Evolutionary conservation across 345 rosid species (phyloP), one percentile per base, ranked within the genome.

Genomic region (Heritiera fomes): DNA sequence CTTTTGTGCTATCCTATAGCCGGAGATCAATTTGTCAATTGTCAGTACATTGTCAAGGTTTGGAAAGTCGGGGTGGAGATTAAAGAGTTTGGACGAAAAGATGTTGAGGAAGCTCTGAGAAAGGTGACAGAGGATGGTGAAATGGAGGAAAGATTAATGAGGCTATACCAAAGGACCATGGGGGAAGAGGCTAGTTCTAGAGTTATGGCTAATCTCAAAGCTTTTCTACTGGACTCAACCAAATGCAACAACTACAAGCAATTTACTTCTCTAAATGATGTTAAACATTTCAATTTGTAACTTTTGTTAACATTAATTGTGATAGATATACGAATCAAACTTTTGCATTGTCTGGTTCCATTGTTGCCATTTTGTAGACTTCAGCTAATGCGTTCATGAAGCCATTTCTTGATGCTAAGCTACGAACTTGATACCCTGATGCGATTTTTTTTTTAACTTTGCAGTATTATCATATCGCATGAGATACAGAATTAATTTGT

Each of bases 1-100:
- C 83, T 92, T 17, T 40, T 94, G 41, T 94, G 98, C 80, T 91
- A 87, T 73, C 93, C 97, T 0, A 83, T 94, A 0, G 97, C 93
- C 0, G 98, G 95, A 9, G 96, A 94, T 69, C 98, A 94, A 81
- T 92, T 90, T 63, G 80, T 92, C 50, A 94, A 94, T 50, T 94
- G 94, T 59, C 84, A 66, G 17, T 88, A 85, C 75, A 83, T 92
- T 7, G 93, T 86, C 28, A 75, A 91, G 17, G 85, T 84, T 67
- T 91, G 95, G 95, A 84, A 70, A 53, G 86, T 92, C 49, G 97
- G 97, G 7, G 87, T 85, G 52, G 83, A 76, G 79, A 73, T 91
- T 1, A 76, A 80, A 28, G 94, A 88, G 0, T 89, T 92, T 41
- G 88, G 78, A 20, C 23, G 61, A 66, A 59, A 80, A 8, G 91